A percentile compares a stretch with the other conserved stretches of the same genome.
These are phyloP conservation scores for Endocalyx cinctus DNA, from an alignment of 2,329 filamentous ascomycete species.

Conservation along the genomic window DNA sequence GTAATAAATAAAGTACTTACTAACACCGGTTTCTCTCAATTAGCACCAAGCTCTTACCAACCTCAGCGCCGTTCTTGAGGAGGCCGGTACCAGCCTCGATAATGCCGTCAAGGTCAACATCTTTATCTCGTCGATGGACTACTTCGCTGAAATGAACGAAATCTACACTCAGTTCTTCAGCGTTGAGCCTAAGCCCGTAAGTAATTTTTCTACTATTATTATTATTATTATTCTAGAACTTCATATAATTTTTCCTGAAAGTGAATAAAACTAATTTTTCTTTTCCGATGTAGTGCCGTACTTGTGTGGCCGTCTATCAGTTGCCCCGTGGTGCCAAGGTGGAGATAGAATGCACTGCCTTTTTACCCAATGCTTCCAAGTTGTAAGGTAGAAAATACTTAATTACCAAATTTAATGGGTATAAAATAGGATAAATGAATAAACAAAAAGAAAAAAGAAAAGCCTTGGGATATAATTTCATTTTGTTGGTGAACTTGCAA, in stretches of 20 bases:
- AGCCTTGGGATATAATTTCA: too few species aligned
- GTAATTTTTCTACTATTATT: slow-evolving; percentile 48
- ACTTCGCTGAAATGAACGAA: slow-evolving; percentile 57
- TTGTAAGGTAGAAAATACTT: slow-evolving; percentile 6
- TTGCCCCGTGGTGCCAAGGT: slow-evolving; percentile 66
- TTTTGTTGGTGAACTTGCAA: too few species aligned
- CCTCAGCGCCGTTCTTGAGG: slow-evolving; percentile 54
- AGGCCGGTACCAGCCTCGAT: slow-evolving; percentile 52
- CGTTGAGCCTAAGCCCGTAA: slow-evolving; percentile 41
- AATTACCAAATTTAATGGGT: too few species aligned
- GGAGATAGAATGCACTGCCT: slow-evolving; percentile 70
- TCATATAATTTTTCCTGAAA: too few species aligned
- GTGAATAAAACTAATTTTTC: slow-evolving; percentile 41
- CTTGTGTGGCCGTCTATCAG: slow-evolving; percentile 70
- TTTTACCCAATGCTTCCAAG: slow-evolving; percentile 11
- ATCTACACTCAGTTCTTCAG: slow-evolving; percentile 48
- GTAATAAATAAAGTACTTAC: too few species aligned
- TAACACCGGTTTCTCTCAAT: too few species aligned
- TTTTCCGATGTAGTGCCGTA: slow-evolving; percentile 41
- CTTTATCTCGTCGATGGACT: slow-evolving; percentile 60
- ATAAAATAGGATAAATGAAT: too few species aligned
- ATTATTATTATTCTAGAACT: slow-evolving; percentile 22
- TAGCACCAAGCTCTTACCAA: slow-evolving; percentile 54
- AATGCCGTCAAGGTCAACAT: slow-evolving; percentile 66
- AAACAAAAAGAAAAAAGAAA: too few species aligned